Base-by-base conservation (phyloP, 2,329 filamentous ascomycete species). In the Immersiporthe knoxdaviesiana region DNA sequence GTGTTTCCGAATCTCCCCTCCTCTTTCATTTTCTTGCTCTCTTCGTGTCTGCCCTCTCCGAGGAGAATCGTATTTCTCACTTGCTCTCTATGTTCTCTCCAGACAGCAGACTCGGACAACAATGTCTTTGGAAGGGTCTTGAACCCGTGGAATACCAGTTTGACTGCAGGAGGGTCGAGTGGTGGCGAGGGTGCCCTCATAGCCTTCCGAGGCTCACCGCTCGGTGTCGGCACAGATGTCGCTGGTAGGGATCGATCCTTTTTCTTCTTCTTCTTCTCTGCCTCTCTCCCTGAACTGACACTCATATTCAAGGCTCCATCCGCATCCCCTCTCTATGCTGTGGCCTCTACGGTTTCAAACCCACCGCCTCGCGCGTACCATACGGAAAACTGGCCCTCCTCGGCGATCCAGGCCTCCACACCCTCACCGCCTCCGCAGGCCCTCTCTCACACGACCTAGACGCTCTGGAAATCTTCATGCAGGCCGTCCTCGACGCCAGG, bases 301-400 rank as follows among this genome's bases (percentile, higher is more conserved):
- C 7, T 7, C 44, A 47, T 4, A 44, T 14, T 3, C 14, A 44
- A 72, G 72, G 72, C 12, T 73, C 72, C n/a, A 70, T 73, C 39
- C 71, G 72, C 10, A 72, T 73, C 41, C 72, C 72, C 0, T 52
- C 72, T 6, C 30, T 73, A 14, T 72, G 71, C 65, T 73, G 72
- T n/a, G 71, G 72, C 12, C 27, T 72, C 2, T 73, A 73, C 21
- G 72, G 72, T 0, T 72, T 73, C 61, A 70, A 70, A 10, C 72
- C 72, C 5, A 70, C 71, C 0, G 61, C 72, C 24, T 7, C 41
- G 18, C 58, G 72, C 24, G 41, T 70, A 2, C 72, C 72, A 2
- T 73, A 68, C 27, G 72, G 71, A 2, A 65, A 64, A 14, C 72
- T 72, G 63, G 67, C 60, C 1, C 67, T 65, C 7, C 47, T 65